Conservation (phyloP, 2,329 filamentous ascomycete species). For the Leptosphaerulina australis region DNA sequence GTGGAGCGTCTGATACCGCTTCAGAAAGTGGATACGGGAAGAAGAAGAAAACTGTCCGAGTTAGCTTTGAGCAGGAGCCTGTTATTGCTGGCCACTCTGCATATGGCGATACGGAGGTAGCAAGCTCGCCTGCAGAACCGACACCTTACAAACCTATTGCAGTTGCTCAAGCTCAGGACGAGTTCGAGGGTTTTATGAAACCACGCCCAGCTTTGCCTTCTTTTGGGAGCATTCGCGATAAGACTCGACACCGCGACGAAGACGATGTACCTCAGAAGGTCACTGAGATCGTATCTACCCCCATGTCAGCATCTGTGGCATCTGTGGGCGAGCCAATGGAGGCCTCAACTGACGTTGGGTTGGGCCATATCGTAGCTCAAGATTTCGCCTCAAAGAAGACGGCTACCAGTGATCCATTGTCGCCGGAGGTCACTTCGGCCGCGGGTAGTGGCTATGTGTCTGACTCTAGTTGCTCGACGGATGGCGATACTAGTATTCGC, state of each 20-base stretch:
- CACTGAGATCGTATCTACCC: slow-evolving; percentile 52
- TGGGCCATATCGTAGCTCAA: slow-evolving; percentile 62
- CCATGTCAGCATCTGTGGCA: slow-evolving; percentile 41
- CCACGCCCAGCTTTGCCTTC: slow-evolving; percentile 75
- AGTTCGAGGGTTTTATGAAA: slow-evolving; percentile 70
- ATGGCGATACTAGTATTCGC: slow-evolving; percentile 10
- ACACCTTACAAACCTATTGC: slow-evolving; percentile 54
- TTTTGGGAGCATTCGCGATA: slow-evolving; percentile 75
- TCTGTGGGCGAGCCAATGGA: slow-evolving; percentile 51
- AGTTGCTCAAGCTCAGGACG: slow-evolving; percentile 59
- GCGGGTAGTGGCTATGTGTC: slow-evolving; percentile 70
- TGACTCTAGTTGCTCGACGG: slow-evolving; percentile 55
- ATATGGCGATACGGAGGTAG: slow-evolving; percentile 28
- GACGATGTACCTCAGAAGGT: slow-evolving; percentile 59
- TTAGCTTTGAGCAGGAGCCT: slow-evolving; percentile 79
- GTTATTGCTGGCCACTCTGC: slow-evolving; percentile 59
- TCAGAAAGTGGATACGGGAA: slow-evolving; percentile 51
- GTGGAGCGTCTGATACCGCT: slow-evolving; percentile 63
- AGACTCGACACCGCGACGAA: slow-evolving; percentile 58
- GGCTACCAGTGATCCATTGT: slow-evolving; percentile 64
- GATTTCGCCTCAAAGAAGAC: slow-evolving; percentile 57
- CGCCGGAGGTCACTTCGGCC: slow-evolving; percentile 72
- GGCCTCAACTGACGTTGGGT: slow-evolving; percentile 64
- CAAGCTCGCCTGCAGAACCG: slow-evolving; percentile 30
- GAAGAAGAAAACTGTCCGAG: slow-evolving; percentile 67